phyloP scores from a whole-genome alignment of 257 asterid genomes.

The Solanum chiquidenum region DNA sequence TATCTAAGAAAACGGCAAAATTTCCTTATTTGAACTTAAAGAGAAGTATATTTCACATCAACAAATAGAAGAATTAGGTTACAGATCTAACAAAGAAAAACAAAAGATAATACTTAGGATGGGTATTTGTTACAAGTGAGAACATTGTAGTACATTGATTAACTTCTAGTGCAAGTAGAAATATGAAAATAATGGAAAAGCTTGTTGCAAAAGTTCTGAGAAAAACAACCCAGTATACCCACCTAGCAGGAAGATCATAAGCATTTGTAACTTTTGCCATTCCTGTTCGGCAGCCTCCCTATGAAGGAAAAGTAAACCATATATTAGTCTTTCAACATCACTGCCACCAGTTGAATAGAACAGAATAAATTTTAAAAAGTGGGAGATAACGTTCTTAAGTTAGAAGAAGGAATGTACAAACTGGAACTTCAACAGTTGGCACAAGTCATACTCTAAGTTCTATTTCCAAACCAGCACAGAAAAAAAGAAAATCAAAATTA shows the following conservation, averaged over 20 bases:
- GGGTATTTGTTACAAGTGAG: not conserved
- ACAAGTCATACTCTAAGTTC: not conserved
- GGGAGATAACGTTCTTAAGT: not conserved
- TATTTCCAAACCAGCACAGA: not conserved
- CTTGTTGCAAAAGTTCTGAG: not conserved
- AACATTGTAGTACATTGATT: not conserved
- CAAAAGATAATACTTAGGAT: not conserved
- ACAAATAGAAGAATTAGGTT: not conserved
- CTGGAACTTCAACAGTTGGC: not conserved
- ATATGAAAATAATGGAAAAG: not conserved
- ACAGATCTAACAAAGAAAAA: not conserved
- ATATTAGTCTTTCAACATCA: not conserved
- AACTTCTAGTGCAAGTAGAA: not conserved
- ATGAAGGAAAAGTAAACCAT: not conserved
- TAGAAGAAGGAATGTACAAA: not conserved
- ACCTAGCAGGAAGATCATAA: slow-evolving; percentile 97
- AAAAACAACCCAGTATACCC: slow-evolving; percentile 1
- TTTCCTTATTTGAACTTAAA: not conserved
- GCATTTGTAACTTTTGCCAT: slow-evolving; percentile 76
- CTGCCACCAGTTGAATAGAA: not conserved
- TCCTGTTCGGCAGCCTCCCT: slow-evolving; percentile 95
- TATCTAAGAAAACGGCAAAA: not conserved
- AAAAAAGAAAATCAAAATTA: not conserved
- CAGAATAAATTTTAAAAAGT: not conserved
- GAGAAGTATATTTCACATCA: not conserved